phyloP scores from a whole-genome alignment of 306 rosid genomes.

The Pterocarpus macrocarpus region DNA sequence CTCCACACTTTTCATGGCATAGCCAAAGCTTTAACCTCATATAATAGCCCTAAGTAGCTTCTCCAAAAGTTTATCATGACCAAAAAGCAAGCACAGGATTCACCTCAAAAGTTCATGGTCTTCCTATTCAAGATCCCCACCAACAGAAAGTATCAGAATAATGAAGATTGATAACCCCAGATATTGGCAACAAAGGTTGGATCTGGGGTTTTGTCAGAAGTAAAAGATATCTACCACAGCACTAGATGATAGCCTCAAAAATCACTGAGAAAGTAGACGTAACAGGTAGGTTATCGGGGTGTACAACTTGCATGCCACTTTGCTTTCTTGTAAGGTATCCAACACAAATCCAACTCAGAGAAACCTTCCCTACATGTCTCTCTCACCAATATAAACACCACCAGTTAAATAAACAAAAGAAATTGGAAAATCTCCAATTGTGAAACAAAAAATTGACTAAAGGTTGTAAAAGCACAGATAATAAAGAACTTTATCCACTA shows the following conservation, averaged over 20 bases:
- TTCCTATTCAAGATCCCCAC: conserved; percentile 38
- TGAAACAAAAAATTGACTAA: conserved; percentile 25
- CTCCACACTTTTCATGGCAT: conserved; percentile 53
- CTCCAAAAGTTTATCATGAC: conserved; percentile 32
- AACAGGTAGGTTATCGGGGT: conserved; percentile 44
- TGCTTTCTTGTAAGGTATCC: conserved; percentile 41
- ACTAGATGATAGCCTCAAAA: conserved; percentile 44
- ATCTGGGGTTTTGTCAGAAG: conserved; percentile 35
- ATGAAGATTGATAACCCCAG: conserved; percentile 34
- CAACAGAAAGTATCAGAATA: conserved; percentile 38
- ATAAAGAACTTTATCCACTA: conserved; percentile 49
- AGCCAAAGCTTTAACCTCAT: conserved; percentile 43
- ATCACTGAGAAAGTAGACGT: conserved; percentile 33
- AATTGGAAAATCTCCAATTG: conserved; percentile 33
- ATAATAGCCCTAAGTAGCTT: conserved; percentile 34
- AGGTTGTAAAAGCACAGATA: conserved; percentile 36
- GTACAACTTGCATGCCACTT: conserved; percentile 45
- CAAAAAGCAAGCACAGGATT: conserved; percentile 31
- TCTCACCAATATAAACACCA: conserved; percentile 36
- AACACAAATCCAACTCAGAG: conserved; percentile 40
- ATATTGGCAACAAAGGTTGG: conserved; percentile 44
- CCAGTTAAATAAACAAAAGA: not conserved
- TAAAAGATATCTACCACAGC: conserved; percentile 14
- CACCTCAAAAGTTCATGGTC: conserved; percentile 37
- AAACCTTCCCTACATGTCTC: conserved; percentile 54